These are phyloP conservation scores for Pouteria campechiana DNA, from an alignment of 179 eudicot genomes.

Conservation along the genomic window DNA sequence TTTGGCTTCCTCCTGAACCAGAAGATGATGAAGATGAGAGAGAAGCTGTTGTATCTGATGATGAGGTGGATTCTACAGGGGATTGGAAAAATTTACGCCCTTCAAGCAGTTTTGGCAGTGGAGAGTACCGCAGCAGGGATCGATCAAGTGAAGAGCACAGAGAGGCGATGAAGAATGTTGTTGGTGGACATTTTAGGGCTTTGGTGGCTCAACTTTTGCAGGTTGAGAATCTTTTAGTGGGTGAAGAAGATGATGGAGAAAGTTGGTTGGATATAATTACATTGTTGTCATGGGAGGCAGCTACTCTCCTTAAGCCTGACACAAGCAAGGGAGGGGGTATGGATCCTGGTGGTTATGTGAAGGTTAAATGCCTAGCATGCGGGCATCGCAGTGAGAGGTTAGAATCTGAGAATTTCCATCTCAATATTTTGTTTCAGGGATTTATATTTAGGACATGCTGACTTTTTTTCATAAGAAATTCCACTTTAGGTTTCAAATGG, in stretches of 20 bases:
- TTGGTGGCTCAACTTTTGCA: slow-evolving; percentile 33
- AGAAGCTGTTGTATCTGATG: slow-evolving; percentile 19
- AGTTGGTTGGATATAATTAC: slow-evolving; percentile 44
- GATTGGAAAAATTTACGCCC: slow-evolving; percentile 36
- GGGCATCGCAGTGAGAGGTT: slow-evolving; percentile 42
- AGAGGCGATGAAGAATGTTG: slow-evolving; percentile 36
- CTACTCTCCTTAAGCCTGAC: slow-evolving; percentile 45
- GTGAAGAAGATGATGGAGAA: slow-evolving; percentile 24
- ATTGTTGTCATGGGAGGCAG: slow-evolving; percentile 43
- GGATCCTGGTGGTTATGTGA: slow-evolving; percentile 48
- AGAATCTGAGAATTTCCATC: no score
- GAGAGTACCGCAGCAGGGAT: slow-evolving; percentile 27
- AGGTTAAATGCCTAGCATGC: slow-evolving; percentile 39
- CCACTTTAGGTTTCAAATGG: no score
- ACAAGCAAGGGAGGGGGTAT: slow-evolving; percentile 39
- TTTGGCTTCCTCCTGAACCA: slow-evolving; percentile 48
- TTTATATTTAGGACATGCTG: no score
- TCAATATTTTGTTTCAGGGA: no score
- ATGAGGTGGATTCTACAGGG: slow-evolving; percentile 25
- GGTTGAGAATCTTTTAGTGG: slow-evolving; percentile 27
- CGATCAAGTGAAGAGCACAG: slow-evolving; percentile 30
- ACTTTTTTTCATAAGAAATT: no score
- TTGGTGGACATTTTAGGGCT: slow-evolving; percentile 38
- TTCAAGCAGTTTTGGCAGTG: slow-evolving; percentile 16
- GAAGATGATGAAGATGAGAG: slow-evolving; percentile 36